Evolutionary conservation across 805 yeast species (phyloP).

Genomic region (Candida sithepensis): DNA sequence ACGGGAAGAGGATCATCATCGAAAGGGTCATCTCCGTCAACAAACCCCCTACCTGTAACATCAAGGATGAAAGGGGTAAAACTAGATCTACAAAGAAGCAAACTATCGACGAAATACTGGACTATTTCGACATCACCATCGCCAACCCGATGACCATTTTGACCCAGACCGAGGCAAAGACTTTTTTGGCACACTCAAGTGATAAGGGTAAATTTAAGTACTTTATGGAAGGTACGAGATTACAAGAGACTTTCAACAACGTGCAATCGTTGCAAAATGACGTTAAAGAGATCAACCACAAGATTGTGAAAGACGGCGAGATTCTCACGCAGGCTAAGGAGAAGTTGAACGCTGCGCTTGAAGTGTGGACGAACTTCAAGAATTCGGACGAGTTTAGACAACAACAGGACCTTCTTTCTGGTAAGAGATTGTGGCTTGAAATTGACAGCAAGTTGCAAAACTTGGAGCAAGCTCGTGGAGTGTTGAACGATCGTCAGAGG

Average conservation of each 20-base stretch:
- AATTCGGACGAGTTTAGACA: constrained; percentile 39
- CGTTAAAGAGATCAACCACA: constrained; percentile 38
- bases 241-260: constrained; percentile 61
- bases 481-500: constrained; percentile 14
- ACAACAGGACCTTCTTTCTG: constrained; percentile 38
- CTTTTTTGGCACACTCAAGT: constrained; percentile 75
- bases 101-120: constrained; percentile 65
- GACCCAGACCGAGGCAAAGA: constrained; percentile 91
- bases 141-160: constrained; percentile 90
- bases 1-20: constrained; percentile 65
- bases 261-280: constrained; percentile 39
- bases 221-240: constrained; percentile 77
- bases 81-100: constrained; percentile 57
- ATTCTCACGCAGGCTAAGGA: constrained; percentile 31
- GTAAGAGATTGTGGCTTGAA: constrained; percentile 49
- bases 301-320: constrained; percentile 34
- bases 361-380: constrained; percentile 35
- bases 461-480: constrained; percentile 17
- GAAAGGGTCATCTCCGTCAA: constrained; percentile 62
- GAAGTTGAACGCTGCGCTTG: constrained; percentile 41
- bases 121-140: constrained; percentile 70
- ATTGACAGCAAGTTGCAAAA: constrained; percentile 26
- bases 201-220: constrained; percentile 68
- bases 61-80: constrained; percentile 50
- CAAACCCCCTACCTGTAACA: constrained; percentile 49